Evolutionary conservation across 305 asterid species (phyloP), one percentile per base, ranked within the genome.

Genomic region (Plantago rigida): DNA sequence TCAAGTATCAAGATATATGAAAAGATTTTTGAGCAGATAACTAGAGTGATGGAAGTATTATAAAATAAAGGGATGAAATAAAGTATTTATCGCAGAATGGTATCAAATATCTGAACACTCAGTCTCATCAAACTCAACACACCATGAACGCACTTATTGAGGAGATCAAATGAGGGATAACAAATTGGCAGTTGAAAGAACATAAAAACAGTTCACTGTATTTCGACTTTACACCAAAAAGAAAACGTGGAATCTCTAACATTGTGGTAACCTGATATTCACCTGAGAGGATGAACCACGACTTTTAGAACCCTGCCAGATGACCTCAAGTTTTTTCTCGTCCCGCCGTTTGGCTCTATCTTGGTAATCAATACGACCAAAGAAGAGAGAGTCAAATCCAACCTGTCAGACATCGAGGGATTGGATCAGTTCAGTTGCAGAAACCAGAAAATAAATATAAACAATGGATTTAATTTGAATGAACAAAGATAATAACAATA

Each of bases 311-410:
- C 95, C 96, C 70, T 63, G 81, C 99, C 99, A 93, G 64, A 93
- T 48, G 75, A 93, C 89, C 81, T 93, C 99, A 49, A 93, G 99
- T 64, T 62, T 77, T 85, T 89, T 93, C 62, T 87, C 92, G 34
- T 13, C 74, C 64, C 75, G 84, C 69, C 99, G 67, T 75, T 87
- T 93, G 45, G 77, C 87, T 80, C 99, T 78, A 73, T 93, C 99
- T 89, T 93, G 99, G 73, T 89, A 93, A 75, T 93, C 99, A 67
- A 93, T 93, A 55, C 99, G 95, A 59, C 74, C 97, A 80, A 89
- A 93, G 85, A 69, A 93, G 60, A 93, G 77, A 69, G 97, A 85
- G 76, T 93, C 96, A 66, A 93, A 93, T 63, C 99, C 99, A 73
- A 89, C 89, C 97, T 92, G 82, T 73, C 73, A 29, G 55, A 66